These are phyloP conservation scores for Limonomyces culmigenus DNA, from an alignment of 1,284 basidiomycete species.

Conservation along the genomic window DNA sequence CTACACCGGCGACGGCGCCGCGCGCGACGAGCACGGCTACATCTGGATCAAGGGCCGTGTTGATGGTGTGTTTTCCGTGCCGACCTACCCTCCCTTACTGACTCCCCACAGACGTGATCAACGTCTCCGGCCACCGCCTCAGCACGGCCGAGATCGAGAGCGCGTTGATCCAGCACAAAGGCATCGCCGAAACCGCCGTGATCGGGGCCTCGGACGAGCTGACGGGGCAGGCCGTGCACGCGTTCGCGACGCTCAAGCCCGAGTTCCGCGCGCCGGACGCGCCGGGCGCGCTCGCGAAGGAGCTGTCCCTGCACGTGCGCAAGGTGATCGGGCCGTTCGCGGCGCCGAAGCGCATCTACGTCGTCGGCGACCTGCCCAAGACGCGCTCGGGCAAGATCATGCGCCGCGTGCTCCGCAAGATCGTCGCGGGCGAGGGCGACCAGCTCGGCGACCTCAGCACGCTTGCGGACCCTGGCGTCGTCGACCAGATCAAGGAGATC, in stretches of 20 bases:
- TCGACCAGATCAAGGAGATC: slow-evolving; percentile 68
- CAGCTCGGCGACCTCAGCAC: slow-evolving; percentile 88
- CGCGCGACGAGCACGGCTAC: slow-evolving; percentile 89
- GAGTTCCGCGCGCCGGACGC: slow-evolving; percentile 37
- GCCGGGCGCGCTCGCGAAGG: slow-evolving; percentile 66
- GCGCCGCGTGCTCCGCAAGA: slow-evolving; percentile 90
- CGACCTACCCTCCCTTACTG: slow-evolving; percentile 4
- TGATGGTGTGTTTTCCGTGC: slow-evolving; percentile 49
- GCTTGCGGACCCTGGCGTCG: slow-evolving; percentile 72
- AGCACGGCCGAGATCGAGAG: slow-evolving; percentile 98
- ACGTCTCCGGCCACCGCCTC: slow-evolving; percentile 91
- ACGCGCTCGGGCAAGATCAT: slow-evolving; percentile 97
- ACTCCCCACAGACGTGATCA: slow-evolving; percentile 54
- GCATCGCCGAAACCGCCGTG: slow-evolving; percentile 92
- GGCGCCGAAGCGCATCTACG: slow-evolving; percentile 81
- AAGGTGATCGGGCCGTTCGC: slow-evolving; percentile 95
- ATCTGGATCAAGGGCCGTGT: slow-evolving; percentile 98
- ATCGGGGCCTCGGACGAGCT: slow-evolving; percentile 82
- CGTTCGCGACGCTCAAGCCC: slow-evolving; percentile 73
- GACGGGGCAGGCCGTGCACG: slow-evolving; percentile 75
- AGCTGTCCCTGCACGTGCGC: slow-evolving; percentile 86
- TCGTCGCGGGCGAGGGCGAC: slow-evolving; percentile 85
- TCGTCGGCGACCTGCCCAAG: slow-evolving; percentile 86
- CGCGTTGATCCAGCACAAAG: slow-evolving; percentile 84
- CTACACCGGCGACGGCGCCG: slow-evolving; percentile 95